phyloP scores from a whole-genome alignment of 306 rosid species.

The Lagenaria siceraria region DNA sequence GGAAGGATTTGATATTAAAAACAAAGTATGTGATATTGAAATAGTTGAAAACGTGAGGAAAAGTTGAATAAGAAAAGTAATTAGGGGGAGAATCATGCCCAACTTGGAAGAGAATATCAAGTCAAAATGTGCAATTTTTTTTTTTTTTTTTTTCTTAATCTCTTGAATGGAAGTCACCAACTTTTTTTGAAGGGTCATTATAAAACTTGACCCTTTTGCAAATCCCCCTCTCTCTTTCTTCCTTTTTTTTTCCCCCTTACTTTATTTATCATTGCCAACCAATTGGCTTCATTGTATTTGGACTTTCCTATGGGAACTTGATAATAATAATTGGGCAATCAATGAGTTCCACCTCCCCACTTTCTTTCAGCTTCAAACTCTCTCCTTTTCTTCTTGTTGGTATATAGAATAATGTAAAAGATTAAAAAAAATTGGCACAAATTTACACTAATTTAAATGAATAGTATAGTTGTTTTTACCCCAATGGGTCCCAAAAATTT shows the following conservation, averaged over 20 bases:
- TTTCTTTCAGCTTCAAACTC: not conserved
- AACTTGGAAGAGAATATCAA: not conserved
- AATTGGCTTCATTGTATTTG: not conserved
- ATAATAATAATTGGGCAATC: not conserved
- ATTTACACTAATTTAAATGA: no score
- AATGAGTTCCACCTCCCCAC: not conserved
- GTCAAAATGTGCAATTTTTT: not conserved
- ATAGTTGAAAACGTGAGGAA: not conserved
- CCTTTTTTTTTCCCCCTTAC: no score
- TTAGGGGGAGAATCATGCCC: not conserved
- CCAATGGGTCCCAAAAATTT: no score
- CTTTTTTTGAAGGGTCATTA: slow-evolving; percentile 1
- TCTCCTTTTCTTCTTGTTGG: no score
- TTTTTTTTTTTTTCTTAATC: not conserved
- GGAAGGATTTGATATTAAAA: no score
- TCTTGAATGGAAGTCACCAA: not conserved
- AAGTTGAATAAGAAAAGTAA: not conserved
- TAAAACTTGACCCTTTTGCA: slow-evolving; percentile 4
- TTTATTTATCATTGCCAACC: not conserved
- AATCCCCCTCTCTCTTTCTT: not conserved
- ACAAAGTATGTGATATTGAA: not conserved
- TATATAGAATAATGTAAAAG: no score
- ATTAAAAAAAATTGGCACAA: no score
- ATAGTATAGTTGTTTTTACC: no score
- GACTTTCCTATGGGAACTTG: not conserved